phyloP scores from a whole-genome alignment of 352 stramenopile genomes.

The Globisporangium radiosum region DNA sequence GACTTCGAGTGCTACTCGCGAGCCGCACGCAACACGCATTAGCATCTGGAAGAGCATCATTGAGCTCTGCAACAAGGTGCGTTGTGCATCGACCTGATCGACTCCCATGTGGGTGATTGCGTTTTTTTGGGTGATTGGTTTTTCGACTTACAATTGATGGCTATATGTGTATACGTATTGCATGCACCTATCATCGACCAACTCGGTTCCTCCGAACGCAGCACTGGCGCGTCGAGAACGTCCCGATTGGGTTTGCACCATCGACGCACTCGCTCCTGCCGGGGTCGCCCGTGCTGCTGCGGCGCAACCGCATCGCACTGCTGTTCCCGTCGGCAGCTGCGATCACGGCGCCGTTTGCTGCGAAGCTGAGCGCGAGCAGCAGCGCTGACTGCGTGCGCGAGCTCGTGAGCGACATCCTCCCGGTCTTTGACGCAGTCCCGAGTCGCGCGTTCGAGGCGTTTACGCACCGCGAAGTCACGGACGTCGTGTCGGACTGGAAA shows the following conservation, averaged over 20 bases:
- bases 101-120: background rate
- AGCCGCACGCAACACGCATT: conserved; percentile 19
- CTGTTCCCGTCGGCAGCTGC: conserved; percentile 48
- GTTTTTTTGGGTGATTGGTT: background rate
- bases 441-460: conserved; percentile 45
- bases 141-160: too few relatives aligned
- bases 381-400: conserved; percentile 42
- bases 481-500: conserved; percentile 46
- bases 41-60: conserved; percentile 60
- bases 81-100: background rate
- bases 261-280: conserved; percentile 37
- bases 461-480: conserved; percentile 27
- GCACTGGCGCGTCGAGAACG: conserved; percentile 63
- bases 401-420: conserved; percentile 46
- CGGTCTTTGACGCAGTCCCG: conserved; percentile 56
- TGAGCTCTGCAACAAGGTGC: conserved; percentile 50
- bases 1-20: too few relatives aligned
- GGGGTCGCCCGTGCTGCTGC: conserved; percentile 55
- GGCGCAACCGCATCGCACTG: conserved; percentile 61
- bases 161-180: background rate
- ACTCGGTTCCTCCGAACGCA: background rate
- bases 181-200: too few relatives aligned
- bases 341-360: conserved; percentile 41
- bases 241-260: conserved; percentile 56
- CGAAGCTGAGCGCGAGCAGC: conserved; percentile 22